Percentiles rank a stretch among this genome's conserved stretches.
phyloP scores from a whole-genome alignment of 768 basidiomycete genomes.

The Pulveroboletus sp. region DNA sequence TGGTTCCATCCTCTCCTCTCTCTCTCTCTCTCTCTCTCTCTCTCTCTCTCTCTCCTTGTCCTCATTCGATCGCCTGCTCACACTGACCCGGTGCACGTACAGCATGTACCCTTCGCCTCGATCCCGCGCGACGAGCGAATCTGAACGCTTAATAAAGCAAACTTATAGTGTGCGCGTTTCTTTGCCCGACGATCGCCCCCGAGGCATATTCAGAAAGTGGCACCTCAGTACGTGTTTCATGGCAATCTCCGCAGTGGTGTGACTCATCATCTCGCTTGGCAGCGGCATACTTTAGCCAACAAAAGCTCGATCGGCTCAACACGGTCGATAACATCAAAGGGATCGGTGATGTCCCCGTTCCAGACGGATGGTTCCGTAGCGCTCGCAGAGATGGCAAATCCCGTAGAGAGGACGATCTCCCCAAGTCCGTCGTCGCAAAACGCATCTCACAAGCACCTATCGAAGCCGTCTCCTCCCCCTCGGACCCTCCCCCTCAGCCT shows the following conservation, averaged over 20 bases:
- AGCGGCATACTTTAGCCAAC: slow-evolving; percentile 86
- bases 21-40: no score
- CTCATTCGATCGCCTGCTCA: slow-evolving; percentile 25
- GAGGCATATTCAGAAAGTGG: slow-evolving; percentile 45
- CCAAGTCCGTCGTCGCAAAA: slow-evolving; percentile 45
- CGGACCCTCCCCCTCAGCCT: slow-evolving; percentile 15
- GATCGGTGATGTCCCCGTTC: slow-evolving; percentile 61
- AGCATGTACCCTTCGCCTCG: slow-evolving; percentile 39
- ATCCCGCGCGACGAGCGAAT: slow-evolving; percentile 34
- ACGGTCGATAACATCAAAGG: slow-evolving; percentile 68
- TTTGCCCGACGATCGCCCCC: slow-evolving; percentile 40
- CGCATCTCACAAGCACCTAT: slow-evolving; percentile 31
- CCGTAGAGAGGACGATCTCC: slow-evolving; percentile 37
- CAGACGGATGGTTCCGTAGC: slow-evolving; percentile 75
- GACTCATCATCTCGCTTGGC: slow-evolving; percentile 10
- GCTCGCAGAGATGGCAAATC: slow-evolving; percentile 62
- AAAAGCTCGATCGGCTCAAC: slow-evolving; percentile 61
- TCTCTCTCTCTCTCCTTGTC: no score
- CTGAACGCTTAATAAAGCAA: slow-evolving; percentile 48
- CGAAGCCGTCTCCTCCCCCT: slow-evolving; percentile 24
- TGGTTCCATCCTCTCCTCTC: no score
- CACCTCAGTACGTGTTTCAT: slow-evolving; percentile 44
- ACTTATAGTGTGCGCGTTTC: slow-evolving; percentile 50
- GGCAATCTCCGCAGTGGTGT: slow-evolving; percentile 26
- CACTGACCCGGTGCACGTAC: slow-evolving; percentile 14